Conservation (phyloP, 306 rosid genomes). For the Lupinus albus region DNA sequence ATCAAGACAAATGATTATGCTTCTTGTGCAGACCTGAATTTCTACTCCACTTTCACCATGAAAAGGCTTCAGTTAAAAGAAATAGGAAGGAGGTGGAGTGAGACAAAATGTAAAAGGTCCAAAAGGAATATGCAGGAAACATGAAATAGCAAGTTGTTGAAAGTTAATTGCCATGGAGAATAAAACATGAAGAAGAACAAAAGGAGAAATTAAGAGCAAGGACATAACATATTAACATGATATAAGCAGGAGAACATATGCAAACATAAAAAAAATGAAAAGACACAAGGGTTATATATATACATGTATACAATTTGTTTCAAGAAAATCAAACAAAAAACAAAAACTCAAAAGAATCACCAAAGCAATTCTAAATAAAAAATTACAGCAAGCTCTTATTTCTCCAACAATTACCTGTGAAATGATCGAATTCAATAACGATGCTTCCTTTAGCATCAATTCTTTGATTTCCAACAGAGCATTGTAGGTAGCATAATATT, state of each 20-base stretch:
- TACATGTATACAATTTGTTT: not conserved
- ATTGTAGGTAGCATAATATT: slow-evolving; percentile 80
- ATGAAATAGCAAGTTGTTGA: slow-evolving; percentile 19
- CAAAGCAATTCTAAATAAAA: slow-evolving; percentile 26
- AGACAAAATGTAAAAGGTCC: slow-evolving; percentile 19
- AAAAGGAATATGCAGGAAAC: not conserved
- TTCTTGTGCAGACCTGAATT: not conserved
- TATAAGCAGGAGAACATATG: slow-evolving; percentile 12
- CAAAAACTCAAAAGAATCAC: not conserved
- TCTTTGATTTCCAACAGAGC: slow-evolving; percentile 92
- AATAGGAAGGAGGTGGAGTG: not conserved
- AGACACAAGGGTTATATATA: not conserved
- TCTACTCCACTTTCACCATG: slow-evolving; percentile 7
- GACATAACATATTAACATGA: not conserved
- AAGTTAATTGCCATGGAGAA: slow-evolving; percentile 7
- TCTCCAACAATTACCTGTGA: slow-evolving; percentile 68
- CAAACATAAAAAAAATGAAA: not conserved
- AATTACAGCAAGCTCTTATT: slow-evolving; percentile 12
- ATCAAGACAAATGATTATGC: not conserved
- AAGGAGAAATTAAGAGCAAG: not conserved
- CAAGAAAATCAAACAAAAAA: not conserved
- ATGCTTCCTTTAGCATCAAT: slow-evolving; percentile 84
- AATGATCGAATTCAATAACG: slow-evolving; percentile 82
- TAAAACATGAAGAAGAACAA: not conserved
- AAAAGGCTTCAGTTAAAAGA: slow-evolving; percentile 8